Conservation (phyloP, 2,329 filamentous ascomycete genomes). For the Calonectria multiphialidica region DNA sequence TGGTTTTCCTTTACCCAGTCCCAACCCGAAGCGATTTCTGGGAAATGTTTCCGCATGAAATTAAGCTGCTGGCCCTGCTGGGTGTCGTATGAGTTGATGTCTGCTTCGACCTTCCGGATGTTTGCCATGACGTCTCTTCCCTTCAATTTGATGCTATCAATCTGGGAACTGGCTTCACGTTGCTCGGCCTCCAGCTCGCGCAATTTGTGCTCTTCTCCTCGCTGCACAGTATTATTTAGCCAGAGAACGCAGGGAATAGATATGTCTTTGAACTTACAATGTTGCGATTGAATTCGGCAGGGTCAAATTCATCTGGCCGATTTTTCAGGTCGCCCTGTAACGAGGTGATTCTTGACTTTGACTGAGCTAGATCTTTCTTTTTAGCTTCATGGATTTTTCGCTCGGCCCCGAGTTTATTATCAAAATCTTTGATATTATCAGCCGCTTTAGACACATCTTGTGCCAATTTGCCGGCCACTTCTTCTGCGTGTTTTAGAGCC, state of each 20-base stretch:
- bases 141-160: slow-evolving; percentile 55
- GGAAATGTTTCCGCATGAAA: slow-evolving; percentile 70
- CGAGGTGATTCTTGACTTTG: slow-evolving; percentile 69
- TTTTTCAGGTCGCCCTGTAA: slow-evolving; percentile 74
- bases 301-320: slow-evolving; percentile 75
- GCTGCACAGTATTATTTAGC: slow-evolving; percentile 56
- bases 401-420: slow-evolving; percentile 62
- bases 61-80: slow-evolving; percentile 79
- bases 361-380: slow-evolving; percentile 61
- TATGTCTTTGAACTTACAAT: slow-evolving; percentile 66
- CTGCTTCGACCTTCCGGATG: slow-evolving; percentile 54
- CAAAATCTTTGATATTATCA: slow-evolving; percentile 58
- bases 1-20: slow-evolving; percentile 84
- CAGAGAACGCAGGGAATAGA: neutral
- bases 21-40: slow-evolving; percentile 79
- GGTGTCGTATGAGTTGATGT: slow-evolving; percentile 75
- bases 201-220: slow-evolving; percentile 68
- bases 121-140: slow-evolving; percentile 56
- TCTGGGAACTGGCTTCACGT: slow-evolving; percentile 52
- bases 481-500: slow-evolving; percentile 67
- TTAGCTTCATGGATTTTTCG: slow-evolving; percentile 62
- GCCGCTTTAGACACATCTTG: slow-evolving; percentile 50
- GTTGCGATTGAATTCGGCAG: slow-evolving; percentile 76
- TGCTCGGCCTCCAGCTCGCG: slow-evolving; percentile 63
- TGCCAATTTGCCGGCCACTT: slow-evolving; percentile 58